These are phyloP conservation scores for Talaromyces sp. DNA, from an alignment of 2,329 filamentous ascomycete species.

Conservation along the genomic window DNA sequence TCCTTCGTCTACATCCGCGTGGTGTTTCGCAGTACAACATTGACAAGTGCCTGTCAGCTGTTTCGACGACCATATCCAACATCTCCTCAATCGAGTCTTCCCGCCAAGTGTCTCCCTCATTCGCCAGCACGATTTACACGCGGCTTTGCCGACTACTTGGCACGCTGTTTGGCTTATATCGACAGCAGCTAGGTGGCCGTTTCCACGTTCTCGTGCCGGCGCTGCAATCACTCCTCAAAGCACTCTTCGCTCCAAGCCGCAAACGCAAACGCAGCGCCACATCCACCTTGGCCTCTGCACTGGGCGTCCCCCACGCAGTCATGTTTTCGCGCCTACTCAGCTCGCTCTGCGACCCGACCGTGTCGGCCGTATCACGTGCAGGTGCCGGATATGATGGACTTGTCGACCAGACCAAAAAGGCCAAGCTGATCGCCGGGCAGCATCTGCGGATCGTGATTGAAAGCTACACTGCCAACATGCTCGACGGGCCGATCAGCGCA, in stretches of 20 bases:
- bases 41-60: constrained; percentile 35
- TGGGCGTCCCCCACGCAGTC: constrained; percentile 41
- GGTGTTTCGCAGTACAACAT: constrained; percentile 41
- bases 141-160: constrained; percentile 51
- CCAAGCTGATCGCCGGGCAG: constrained; percentile 51
- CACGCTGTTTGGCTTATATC: constrained; percentile 51
- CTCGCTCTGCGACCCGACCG: constrained; percentile 57
- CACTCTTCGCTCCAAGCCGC: constrained; percentile 47
- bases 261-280: constrained; percentile 18
- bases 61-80: constrained; percentile 20
- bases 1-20: constrained; percentile 36
- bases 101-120: constrained; percentile 25
- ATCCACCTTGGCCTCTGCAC: constrained; percentile 24
- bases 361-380: constrained; percentile 45
- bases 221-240: constrained; percentile 50
- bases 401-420: constrained; percentile 55
- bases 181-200: constrained; percentile 53
- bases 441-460: constrained; percentile 54
- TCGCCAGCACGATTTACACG: constrained; percentile 42
- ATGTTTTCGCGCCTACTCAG: constrained; percentile 51
- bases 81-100: constrained; percentile 12
- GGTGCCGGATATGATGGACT: constrained; percentile 39
- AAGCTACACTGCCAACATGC: constrained; percentile 49
- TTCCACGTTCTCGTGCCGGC: constrained; percentile 54
- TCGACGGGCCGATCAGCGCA: constrained; percentile 45